Evolutionary conservation across 306 rosid genomes (phyloP).

Genomic region (Dicorynia guianensis): DNA sequence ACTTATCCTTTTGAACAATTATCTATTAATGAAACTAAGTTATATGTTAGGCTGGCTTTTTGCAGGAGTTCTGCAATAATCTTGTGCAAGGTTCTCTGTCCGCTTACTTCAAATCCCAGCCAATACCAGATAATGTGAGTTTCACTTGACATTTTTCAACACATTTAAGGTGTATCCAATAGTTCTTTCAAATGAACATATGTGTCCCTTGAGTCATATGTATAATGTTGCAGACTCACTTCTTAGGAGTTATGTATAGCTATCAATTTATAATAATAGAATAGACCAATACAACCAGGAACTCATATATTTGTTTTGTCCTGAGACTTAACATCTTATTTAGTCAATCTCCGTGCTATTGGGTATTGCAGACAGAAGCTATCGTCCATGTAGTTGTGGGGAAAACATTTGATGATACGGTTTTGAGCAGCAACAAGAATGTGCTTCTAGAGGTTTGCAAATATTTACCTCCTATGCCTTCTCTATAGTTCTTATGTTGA

Average conservation of each 20-base stretch:
- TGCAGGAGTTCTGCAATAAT: constrained; percentile 77
- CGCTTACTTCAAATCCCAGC: constrained; percentile 83
- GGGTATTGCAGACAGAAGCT: constrained; percentile 71
- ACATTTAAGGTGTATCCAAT: constrained; percentile 5
- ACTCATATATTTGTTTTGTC: constrained; percentile 19
- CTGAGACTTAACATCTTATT: constrained; percentile 6
- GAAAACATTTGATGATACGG: constrained; percentile 70
- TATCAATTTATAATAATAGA: constrained; percentile 1
- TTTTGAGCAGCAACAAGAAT: constrained; percentile 70
- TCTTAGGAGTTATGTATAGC: neutral
- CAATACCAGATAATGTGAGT: constrained; percentile 87
- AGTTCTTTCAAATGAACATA: constrained; percentile 9
- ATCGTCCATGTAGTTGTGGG: constrained; percentile 70
- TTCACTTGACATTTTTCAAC: constrained; percentile 1
- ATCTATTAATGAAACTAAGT: constrained; percentile 31
- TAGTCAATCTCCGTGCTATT: constrained; percentile 19
- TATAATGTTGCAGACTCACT: constrained; percentile 24
- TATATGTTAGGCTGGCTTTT: constrained; percentile 38
- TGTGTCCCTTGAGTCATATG: constrained; percentile 2
- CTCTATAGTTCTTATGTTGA: constrained; percentile 1
- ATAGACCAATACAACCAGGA: constrained; percentile 1
- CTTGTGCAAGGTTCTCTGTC: constrained; percentile 71
- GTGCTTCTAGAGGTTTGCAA: constrained; percentile 85
- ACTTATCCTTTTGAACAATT: constrained; percentile 16
- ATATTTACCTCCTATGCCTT: constrained; percentile 29